phyloP scores from a whole-genome alignment of 1,139 yeast genomes.

The Taiozyma sp. region DNA sequence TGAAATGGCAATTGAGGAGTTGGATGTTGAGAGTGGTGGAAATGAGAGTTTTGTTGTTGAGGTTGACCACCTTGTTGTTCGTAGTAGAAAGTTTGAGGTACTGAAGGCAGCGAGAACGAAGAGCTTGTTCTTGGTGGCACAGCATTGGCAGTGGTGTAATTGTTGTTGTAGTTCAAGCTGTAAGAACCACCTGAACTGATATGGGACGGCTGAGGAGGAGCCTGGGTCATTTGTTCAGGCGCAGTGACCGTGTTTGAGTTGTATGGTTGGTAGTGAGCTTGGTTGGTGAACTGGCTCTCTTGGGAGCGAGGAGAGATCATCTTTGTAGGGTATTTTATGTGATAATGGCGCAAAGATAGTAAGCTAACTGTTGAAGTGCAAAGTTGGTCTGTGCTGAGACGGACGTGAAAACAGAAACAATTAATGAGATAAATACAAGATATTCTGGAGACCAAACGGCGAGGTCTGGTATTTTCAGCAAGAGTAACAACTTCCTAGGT shows the following conservation, averaged over 20 bases:
- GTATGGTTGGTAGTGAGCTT: slow-evolving; percentile 2
- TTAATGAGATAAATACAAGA: not conserved
- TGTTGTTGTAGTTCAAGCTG: slow-evolving; percentile 7
- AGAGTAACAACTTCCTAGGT: not conserved
- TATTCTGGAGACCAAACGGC: not conserved
- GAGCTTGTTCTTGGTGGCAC: not conserved
- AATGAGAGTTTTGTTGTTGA: not conserved
- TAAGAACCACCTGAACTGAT: not conserved
- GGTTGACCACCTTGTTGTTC: not conserved
- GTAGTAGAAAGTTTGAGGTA: not conserved
- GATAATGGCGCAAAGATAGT: not conserved
- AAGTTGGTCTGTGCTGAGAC: not conserved
- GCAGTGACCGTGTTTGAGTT: not conserved
- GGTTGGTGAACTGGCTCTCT: slow-evolving; percentile 3
- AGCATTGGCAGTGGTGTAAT: slow-evolving; percentile 3
- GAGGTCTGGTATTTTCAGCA: not conserved
- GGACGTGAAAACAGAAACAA: not conserved
- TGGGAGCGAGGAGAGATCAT: slow-evolving; percentile 8
- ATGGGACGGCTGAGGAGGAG: not conserved
- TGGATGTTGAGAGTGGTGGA: not conserved
- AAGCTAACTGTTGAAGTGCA: not conserved
- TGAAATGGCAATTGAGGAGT: not conserved
- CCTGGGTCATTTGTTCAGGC: not conserved
- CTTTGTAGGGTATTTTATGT: not conserved
- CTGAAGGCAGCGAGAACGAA: not conserved